Evolutionary conservation across 805 yeast genomes (phyloP), one percentile per base, ranked within the genome.

Genomic region (Kuraishia borneana): DNA sequence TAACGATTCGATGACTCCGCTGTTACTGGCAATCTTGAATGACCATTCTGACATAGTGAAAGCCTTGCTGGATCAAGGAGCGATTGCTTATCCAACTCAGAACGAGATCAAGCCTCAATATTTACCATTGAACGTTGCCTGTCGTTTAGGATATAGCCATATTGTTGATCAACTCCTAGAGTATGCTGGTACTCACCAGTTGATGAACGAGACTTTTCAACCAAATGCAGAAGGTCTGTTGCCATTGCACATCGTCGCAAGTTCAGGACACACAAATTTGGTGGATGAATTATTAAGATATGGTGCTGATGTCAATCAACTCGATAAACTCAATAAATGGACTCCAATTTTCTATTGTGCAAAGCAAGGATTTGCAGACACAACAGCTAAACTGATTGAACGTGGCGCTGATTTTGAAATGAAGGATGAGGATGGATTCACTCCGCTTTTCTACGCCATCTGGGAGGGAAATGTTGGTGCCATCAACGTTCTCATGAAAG

Each of bases 401-500:
- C 70, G 65, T 39, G 88, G 89, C 4, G 96, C 96, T 1, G 68
- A 74, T 37, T 63, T 79, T 37, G 60, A 63, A 28, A 51, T 82
- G 16, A 63, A 73, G 12, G 97, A 92, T 56, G 92, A 81, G 39
- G 83, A 83, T 39, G 82, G 85, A 3, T 70, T 71, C 44, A 72
- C 79, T 34, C 95, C 95, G 1, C 49, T 88, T 31, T 89, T 82
- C 52, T 83, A 89, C 52, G 89, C 96, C 18, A 82, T 88, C 17
- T 83, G 94, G 74, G 96, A 88, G 53, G 97, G 98, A 18, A 89
- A 87, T 48, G 75, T 85, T 20, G 69, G 65, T n/a, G 89, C 85
- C 2, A 58, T 88, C 43, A 79, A 83, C 51, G 76, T 77, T 17
- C 61, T 89, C 30, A 63, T 77, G 14, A 65, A 63, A 20, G 61